phyloP scores from a whole-genome alignment of 1,284 basidiomycete genomes.

The Ganoderma sinense region DNA sequence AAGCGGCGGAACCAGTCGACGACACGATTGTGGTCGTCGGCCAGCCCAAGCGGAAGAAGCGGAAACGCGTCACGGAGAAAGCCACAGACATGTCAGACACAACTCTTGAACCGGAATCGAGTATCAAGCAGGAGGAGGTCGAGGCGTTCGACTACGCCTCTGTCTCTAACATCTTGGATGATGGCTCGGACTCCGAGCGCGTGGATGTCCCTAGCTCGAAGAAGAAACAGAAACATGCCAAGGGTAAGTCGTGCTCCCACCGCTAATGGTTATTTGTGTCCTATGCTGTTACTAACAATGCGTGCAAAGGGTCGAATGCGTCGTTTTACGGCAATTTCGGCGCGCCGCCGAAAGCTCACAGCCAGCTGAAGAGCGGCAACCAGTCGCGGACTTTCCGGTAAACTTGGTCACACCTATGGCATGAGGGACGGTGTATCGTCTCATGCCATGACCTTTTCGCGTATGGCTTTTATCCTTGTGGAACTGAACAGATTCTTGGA shows the following conservation, averaged over 20 bases:
- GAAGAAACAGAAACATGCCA: constrained; percentile 54
- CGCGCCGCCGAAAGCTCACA: constrained; percentile 70
- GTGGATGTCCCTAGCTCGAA: constrained; percentile 48
- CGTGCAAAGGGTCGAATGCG: constrained; percentile 4
- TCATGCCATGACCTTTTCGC: background rate
- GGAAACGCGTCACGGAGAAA: constrained; percentile 51
- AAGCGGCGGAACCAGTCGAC: constrained; percentile 45
- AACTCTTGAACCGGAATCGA: constrained; percentile 14
- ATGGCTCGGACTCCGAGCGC: constrained; percentile 53
- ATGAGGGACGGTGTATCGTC: background rate
- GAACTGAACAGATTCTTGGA: too few relatives aligned
- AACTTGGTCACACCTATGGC: background rate
- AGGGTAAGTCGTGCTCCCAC: constrained; percentile 47
- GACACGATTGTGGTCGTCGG: constrained; percentile 80
- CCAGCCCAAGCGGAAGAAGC: constrained; percentile 64
- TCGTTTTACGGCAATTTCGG: constrained; percentile 64
- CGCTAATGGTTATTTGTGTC: background rate
- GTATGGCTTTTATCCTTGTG: background rate
- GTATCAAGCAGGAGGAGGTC: constrained; percentile 32
- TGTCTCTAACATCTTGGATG: constrained; percentile 83
- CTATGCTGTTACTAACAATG: constrained; percentile 1
- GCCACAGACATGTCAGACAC: constrained; percentile 10
- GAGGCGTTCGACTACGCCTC: constrained; percentile 79
- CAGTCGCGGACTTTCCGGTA: constrained; percentile 74
- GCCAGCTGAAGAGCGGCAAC: constrained; percentile 74